phyloP scores from a whole-genome alignment of 441 rosid genomes.

The Populus hybrid region DNA sequence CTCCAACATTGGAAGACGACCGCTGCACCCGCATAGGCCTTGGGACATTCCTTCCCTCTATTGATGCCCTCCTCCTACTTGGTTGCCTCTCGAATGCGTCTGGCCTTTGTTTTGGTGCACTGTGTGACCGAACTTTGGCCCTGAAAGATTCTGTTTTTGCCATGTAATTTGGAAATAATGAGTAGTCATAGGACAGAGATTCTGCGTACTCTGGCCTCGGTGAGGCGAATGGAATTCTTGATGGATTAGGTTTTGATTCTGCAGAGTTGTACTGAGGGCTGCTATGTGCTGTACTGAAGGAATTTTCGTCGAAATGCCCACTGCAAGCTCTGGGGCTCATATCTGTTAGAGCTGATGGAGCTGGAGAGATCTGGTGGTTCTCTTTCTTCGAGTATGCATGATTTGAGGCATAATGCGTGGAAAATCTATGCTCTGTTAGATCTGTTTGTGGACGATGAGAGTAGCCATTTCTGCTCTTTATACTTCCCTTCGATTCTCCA shows the following conservation, averaged over 20 bases:
- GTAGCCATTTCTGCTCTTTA: slow-evolving; percentile 41
- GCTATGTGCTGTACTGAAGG: slow-evolving; percentile 50
- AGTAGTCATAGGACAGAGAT: slow-evolving; percentile 50
- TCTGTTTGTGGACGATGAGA: slow-evolving; percentile 27
- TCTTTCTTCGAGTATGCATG: slow-evolving; percentile 33
- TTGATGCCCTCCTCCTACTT: slow-evolving; percentile 49
- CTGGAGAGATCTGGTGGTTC: slow-evolving; percentile 43
- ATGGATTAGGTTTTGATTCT: slow-evolving; percentile 51
- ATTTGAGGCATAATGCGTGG: slow-evolving; percentile 25
- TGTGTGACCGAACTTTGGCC: slow-evolving; percentile 72
- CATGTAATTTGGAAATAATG: slow-evolving; percentile 83
- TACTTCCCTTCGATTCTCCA: slow-evolving; percentile 36
- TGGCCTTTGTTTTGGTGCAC: slow-evolving; percentile 78
- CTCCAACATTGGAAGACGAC: slow-evolving; percentile 69
- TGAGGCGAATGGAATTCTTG: slow-evolving; percentile 38
- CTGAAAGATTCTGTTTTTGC: slow-evolving; percentile 76
- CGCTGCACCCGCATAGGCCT: slow-evolving; percentile 72
- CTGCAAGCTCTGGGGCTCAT: slow-evolving; percentile 70
- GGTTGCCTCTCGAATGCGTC: slow-evolving; percentile 53
- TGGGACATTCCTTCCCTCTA: slow-evolving; percentile 59
- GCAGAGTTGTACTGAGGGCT: slow-evolving; percentile 69
- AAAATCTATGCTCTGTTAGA: slow-evolving; percentile 31
- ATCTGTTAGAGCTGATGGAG: slow-evolving; percentile 62
- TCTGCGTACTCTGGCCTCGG: slow-evolving; percentile 48
- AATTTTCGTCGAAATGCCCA: slow-evolving; percentile 65